These are phyloP conservation scores for Yamadazyma tumulicola DNA, from an alignment of 805 yeast genomes.

Conservation along the genomic window DNA sequence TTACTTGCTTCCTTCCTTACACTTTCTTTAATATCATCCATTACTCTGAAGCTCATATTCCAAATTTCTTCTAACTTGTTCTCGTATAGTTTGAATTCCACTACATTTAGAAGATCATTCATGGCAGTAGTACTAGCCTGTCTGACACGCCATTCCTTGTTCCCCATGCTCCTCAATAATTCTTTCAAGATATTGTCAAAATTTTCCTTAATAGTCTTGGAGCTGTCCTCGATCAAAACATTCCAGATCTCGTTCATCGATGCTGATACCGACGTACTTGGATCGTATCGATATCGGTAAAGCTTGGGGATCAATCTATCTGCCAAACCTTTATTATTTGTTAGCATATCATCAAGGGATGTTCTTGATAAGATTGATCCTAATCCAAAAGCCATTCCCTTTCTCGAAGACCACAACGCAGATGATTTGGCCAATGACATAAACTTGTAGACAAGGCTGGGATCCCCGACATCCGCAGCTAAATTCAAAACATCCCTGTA, in stretches of 20 bases:
- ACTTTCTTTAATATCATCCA: slow-evolving; percentile 94
- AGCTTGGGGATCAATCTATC: slow-evolving; percentile 72
- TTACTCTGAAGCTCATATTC: slow-evolving; percentile 80
- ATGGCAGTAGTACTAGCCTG: slow-evolving; percentile 80
- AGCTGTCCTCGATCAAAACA: slow-evolving; percentile 58
- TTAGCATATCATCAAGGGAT: slow-evolving; percentile 59
- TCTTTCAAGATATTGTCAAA: slow-evolving; percentile 62
- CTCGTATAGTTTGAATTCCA: slow-evolving; percentile 51
- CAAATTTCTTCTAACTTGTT: slow-evolving; percentile 63
- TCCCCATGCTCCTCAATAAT: slow-evolving; percentile 64
- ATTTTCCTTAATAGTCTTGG: slow-evolving; percentile 50
- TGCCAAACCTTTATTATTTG: slow-evolving; percentile 52
- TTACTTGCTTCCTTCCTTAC: slow-evolving; percentile 78
- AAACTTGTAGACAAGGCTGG: slow-evolving; percentile 87
- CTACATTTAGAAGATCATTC: slow-evolving; percentile 63
- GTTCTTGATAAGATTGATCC: slow-evolving; percentile 81
- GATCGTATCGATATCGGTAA: slow-evolving; percentile 83
- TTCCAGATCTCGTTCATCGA: slow-evolving; percentile 92
- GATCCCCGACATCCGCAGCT: slow-evolving; percentile 95
- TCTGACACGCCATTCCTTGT: slow-evolving; percentile 88
- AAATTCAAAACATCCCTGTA: slow-evolving; percentile 83
- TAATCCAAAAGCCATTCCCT: slow-evolving; percentile 91
- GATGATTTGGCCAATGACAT: slow-evolving; percentile 89
- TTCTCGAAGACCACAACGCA: slow-evolving; percentile 86
- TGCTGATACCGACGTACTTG: slow-evolving; percentile 65